Evolutionary conservation across 1,139 yeast genomes (phyloP), one percentile per base, ranked within the genome.

Genomic region (Candida labiduridarum): DNA sequence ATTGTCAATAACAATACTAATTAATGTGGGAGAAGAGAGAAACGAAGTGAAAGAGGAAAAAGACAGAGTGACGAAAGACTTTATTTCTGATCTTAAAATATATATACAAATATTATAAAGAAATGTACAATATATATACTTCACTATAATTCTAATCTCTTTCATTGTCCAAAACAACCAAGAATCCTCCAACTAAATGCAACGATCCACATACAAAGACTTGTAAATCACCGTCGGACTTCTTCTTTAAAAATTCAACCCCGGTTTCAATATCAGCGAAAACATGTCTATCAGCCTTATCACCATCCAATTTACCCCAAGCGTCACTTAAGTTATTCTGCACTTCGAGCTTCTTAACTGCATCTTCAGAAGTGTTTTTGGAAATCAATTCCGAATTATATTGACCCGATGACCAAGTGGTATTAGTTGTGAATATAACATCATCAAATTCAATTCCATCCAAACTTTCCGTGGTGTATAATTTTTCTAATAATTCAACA

Each of bases 121-220:
- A 25, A 16, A 16, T 30, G 22, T 45, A 38, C 43, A 34, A 45
- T 27, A 30, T 19, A 16, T 29, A 10, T 7, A 15, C 14, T 18
- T n/a, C 9, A 12, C 25, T n/a, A 33, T n/a, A 33, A 25, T 31
- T 4, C 22, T 50, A 69, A 50, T 69, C 74, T 52, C 59, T 69
- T 47, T 73, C 74, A 41, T 70, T 68, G 56, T 89, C 96, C 47
- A 89, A 73, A 6, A 92, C 97, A 2, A 91, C 94, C 46, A 94
- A 72, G 52, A 94, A 80, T 0, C 99, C 99, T 16, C 99, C 99
- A 10, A 94, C 96, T 49, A 95, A 74, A 66, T 92, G 97, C 55
- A 95, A 74, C 22, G 98, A 92, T 1, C 99, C 99, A 54, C 96
- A 89, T 0, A 91, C 97, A 69, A 91, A 86, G 1, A 91, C 96